A percentile compares a stretch with the other conserved stretches of the same genome.
phyloP scores from a whole-genome alignment of 371 early-diverging fungal genomes.

The Circinella minor region DNA sequence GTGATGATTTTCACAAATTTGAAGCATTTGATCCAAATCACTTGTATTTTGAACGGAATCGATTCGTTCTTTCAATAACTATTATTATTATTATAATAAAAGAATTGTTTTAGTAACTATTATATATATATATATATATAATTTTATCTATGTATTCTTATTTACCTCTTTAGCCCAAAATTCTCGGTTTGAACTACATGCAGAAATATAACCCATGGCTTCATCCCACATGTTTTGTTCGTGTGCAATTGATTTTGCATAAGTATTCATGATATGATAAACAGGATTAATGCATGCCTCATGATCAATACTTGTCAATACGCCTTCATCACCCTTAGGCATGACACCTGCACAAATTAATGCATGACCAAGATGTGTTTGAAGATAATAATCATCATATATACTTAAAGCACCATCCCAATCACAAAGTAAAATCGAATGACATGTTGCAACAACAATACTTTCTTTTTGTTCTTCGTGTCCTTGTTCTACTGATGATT shows the following conservation, averaged over 20 bases:
- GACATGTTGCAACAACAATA: conserved; percentile 15
- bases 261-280: conserved; percentile 29
- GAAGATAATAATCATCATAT: conserved; percentile 20
- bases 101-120: not conserved
- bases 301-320: not conserved
- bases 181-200: conserved; percentile 32
- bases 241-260: conserved; percentile 25
- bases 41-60: not conserved
- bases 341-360: conserved; percentile 21
- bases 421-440: conserved; percentile 9
- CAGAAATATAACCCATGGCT: conserved; percentile 30
- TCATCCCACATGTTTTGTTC: conserved; percentile 37
- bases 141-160: not conserved
- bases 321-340: not conserved
- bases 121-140: too few relatives aligned
- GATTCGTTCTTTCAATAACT: not conserved
- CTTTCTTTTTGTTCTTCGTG: not conserved
- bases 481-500: not conserved
- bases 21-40: conserved; percentile 8
- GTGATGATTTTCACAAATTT: not conserved
- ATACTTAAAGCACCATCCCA: conserved; percentile 23
- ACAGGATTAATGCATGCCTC: conserved; percentile 32
- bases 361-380: conserved; percentile 27
- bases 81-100: not conserved
- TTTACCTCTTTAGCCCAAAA: conserved; percentile 34